Percentiles rank a stretch among this genome's conserved stretches.
Evolutionary conservation across 2,329 filamentous ascomycete genomes (phyloP).

Genomic region (Microsporum ferrugineum): DNA sequence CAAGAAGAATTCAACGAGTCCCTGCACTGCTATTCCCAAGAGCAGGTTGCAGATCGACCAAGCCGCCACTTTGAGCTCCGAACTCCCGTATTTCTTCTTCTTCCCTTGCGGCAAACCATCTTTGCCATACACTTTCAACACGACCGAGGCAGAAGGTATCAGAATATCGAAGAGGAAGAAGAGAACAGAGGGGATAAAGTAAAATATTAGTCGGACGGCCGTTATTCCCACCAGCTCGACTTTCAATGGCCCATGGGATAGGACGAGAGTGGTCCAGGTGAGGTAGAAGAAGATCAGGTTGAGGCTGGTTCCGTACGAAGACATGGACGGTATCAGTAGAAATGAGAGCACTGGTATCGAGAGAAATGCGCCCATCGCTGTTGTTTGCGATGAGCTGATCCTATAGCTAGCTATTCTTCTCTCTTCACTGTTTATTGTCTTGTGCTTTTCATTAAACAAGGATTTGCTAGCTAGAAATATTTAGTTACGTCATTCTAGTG

Average conservation of each 20-base stretch:
- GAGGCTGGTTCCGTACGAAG: constrained; percentile 64
- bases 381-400: neutral
- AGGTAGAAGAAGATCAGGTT: constrained; percentile 84
- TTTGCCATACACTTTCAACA: constrained; percentile 56
- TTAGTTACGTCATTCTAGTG: constrained; percentile 1
- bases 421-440: neutral
- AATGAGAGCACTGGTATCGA: constrained; percentile 63
- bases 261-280: constrained; percentile 74
- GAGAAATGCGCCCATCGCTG: constrained; percentile 52
- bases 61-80: constrained; percentile 39
- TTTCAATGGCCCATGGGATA: constrained; percentile 61
- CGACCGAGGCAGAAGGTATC: constrained; percentile 56
- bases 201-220: constrained; percentile 57
- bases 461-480: neutral
- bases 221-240: constrained; percentile 64
- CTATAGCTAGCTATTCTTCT: neutral
- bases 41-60: constrained; percentile 47
- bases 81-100: constrained; percentile 30
- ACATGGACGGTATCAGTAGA: constrained; percentile 48
- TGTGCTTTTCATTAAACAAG: neutral
- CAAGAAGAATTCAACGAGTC: constrained; percentile 43
- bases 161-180: constrained; percentile 63
- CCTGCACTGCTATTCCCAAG: constrained; percentile 45
- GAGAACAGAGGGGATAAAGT: constrained; percentile 58
- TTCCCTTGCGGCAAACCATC: constrained; percentile 37